Percentiles rank a stretch among this genome's conserved stretches.
phyloP scores from a whole-genome alignment of 495 filamentous ascomycete species.

The Neurospora intermedia region DNA sequence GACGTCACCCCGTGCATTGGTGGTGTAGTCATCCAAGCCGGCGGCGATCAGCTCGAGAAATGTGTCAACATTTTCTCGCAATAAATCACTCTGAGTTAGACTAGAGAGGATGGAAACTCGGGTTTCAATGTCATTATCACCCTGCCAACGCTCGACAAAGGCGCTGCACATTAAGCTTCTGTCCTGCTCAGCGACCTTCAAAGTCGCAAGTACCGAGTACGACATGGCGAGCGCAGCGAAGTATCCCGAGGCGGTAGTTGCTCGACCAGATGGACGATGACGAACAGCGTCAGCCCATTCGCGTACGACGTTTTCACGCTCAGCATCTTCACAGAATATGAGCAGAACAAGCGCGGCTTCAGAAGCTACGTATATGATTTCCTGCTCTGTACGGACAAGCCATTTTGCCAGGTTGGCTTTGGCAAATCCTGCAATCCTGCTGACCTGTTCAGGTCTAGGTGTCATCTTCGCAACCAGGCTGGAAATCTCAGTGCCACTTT shows the following conservation, averaged over 20 bases:
- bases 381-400: conserved; percentile 32
- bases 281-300: conserved; percentile 29
- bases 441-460: background rate
- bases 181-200: conserved; percentile 7
- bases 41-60: conserved; percentile 33
- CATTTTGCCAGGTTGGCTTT: conserved; percentile 23
- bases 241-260: conserved; percentile 17
- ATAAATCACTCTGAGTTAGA: conserved; percentile 35
- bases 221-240: conserved; percentile 33
- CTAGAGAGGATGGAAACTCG: conserved; percentile 51
- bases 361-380: conserved; percentile 31
- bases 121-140: conserved; percentile 43
- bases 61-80: conserved; percentile 18
- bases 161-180: conserved; percentile 16
- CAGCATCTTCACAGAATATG: conserved; percentile 19
- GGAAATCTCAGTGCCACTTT: conserved; percentile 8
- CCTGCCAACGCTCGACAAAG: conserved; percentile 30
- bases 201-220: conserved; percentile 18
- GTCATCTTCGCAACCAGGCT: conserved; percentile 7
- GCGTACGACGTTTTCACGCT: conserved; percentile 23
- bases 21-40: conserved; percentile 79
- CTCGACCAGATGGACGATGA: conserved; percentile 16
- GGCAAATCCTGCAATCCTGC: conserved; percentile 15
- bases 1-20: conserved; percentile 75
- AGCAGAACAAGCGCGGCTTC: conserved; percentile 31